Evolutionary conservation across 2,329 filamentous ascomycete species (phyloP).

Genomic region (Calonectria naviculata): DNA sequence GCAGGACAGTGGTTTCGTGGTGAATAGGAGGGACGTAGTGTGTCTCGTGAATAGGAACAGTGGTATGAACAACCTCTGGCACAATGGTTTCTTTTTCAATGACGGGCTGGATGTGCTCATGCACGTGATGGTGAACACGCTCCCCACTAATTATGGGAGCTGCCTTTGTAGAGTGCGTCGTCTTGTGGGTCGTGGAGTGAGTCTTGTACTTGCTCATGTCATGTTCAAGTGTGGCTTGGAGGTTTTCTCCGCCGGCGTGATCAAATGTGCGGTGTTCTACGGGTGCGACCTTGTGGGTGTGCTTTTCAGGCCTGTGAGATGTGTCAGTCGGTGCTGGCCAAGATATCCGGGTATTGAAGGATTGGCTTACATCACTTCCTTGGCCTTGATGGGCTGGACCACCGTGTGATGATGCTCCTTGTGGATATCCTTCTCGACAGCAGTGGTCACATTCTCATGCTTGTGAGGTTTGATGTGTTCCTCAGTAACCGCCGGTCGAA

Average conservation of each 20-base stretch:
- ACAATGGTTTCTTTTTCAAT: slow-evolving; percentile 77
- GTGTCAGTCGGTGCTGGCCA: neutral
- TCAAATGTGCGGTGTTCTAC: slow-evolving; percentile 71
- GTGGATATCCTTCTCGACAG: slow-evolving; percentile 75
- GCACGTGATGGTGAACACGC: slow-evolving; percentile 59
- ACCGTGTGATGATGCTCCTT: slow-evolving; percentile 80
- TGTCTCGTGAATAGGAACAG: slow-evolving; percentile 77
- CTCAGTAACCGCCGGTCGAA: slow-evolving; percentile 69
- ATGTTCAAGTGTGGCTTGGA: slow-evolving; percentile 57
- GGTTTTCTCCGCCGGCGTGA: slow-evolving; percentile 65
- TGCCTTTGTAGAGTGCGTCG: slow-evolving; percentile 39
- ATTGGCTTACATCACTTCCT: slow-evolving; percentile 54
- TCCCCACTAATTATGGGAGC: slow-evolving; percentile 43
- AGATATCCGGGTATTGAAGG: accelerated
- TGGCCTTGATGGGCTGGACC: slow-evolving; percentile 67
- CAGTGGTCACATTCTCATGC: slow-evolving; percentile 71
- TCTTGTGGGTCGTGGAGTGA: slow-evolving; percentile 41
- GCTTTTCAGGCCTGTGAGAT: slow-evolving; percentile 64
- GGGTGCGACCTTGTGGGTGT: slow-evolving; percentile 67
- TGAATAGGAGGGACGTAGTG: slow-evolving; percentile 76
- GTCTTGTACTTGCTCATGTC: slow-evolving; percentile 56
- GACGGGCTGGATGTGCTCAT: slow-evolving; percentile 77
- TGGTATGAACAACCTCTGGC: slow-evolving; percentile 77
- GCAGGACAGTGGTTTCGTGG: slow-evolving; percentile 72
- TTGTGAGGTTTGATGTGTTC: slow-evolving; percentile 69